A percentile compares a stretch with the other conserved stretches of the same genome.
Evolutionary conservation across 2,329 filamentous ascomycete genomes (phyloP).

Genomic region (Elsinoe ampelina): DNA sequence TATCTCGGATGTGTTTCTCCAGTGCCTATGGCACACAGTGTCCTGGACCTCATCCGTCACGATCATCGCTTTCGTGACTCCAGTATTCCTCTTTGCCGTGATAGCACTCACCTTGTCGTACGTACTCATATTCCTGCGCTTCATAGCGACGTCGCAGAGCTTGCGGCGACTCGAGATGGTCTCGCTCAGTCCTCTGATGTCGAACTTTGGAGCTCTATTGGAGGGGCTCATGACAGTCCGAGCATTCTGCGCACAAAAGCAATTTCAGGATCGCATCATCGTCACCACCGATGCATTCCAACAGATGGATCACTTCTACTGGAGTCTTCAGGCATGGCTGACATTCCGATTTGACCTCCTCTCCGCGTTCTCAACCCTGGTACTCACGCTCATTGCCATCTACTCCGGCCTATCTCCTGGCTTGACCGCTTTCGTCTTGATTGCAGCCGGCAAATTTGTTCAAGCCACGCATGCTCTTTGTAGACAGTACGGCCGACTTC

Average conservation of each 20-base stretch:
- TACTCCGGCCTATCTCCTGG: conserved; percentile 67
- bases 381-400: conserved; percentile 64
- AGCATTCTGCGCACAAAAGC: conserved; percentile 67
- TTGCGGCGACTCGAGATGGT: conserved; percentile 81
- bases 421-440: conserved; percentile 73
- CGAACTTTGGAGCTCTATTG: conserved; percentile 81
- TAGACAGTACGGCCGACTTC: conserved; percentile 69
- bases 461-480: conserved; percentile 64
- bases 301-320: conserved; percentile 94
- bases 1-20: conserved; percentile 65
- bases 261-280: conserved; percentile 74
- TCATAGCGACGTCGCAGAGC: conserved; percentile 74
- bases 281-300: conserved; percentile 79
- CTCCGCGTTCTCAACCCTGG: conserved; percentile 63
- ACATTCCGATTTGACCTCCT: conserved; percentile 67
- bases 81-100: conserved; percentile 65
- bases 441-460: conserved; percentile 61
- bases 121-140: conserved; percentile 63
- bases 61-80: conserved; percentile 72
- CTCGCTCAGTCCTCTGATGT: conserved; percentile 77
- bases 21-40: conserved; percentile 60
- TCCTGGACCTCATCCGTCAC: conserved; percentile 63
- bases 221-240: conserved; percentile 80
- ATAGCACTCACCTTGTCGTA: conserved; percentile 58
- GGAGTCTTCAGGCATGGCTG: conserved; percentile 76